Evolutionary conservation across 2,329 filamentous ascomycete species (phyloP).

Genomic region (Chalaropsis thielavioides): DNA sequence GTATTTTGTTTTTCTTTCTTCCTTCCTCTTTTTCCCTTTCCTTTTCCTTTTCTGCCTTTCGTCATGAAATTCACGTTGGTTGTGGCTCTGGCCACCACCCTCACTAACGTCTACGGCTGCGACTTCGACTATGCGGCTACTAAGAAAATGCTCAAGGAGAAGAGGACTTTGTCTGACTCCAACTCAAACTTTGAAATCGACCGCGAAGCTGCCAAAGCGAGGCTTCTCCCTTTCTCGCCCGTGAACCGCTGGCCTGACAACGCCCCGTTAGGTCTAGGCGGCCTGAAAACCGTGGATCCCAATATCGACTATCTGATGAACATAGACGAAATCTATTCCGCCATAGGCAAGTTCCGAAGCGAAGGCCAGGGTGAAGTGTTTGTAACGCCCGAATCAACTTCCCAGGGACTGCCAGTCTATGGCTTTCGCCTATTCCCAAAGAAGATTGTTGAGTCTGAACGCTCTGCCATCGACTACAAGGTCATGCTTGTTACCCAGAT

Average conservation of each 20-base stretch:
- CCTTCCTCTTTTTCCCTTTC: neutral
- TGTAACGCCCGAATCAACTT: constrained; percentile 30
- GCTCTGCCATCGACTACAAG: constrained; percentile 25
- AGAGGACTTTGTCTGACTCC: neutral
- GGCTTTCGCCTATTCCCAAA: constrained; percentile 24
- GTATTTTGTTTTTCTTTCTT: neutral
- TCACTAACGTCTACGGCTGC: neutral
- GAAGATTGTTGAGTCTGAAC: neutral
- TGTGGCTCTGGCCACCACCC: neutral
- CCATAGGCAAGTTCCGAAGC: constrained; percentile 29
- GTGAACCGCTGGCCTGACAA: neutral
- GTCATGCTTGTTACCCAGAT: constrained; percentile 40
- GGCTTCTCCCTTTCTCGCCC: neutral
- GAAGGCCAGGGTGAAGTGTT: constrained; percentile 30
- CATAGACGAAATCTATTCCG: constrained; percentile 31
- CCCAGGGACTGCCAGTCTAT: constrained; percentile 28
- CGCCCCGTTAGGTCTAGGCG: constrained; percentile 24
- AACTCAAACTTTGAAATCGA: neutral
- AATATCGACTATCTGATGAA: constrained; percentile 31
- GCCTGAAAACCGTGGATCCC: constrained; percentile 24
- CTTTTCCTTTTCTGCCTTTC: neutral
- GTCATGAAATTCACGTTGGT: neutral
- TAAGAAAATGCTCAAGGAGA: neutral
- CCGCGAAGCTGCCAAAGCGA: neutral
- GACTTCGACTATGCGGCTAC: neutral